Evolutionary conservation across 2,329 filamentous ascomycete species (phyloP).

Genomic region (Stenocarpella maydis): DNA sequence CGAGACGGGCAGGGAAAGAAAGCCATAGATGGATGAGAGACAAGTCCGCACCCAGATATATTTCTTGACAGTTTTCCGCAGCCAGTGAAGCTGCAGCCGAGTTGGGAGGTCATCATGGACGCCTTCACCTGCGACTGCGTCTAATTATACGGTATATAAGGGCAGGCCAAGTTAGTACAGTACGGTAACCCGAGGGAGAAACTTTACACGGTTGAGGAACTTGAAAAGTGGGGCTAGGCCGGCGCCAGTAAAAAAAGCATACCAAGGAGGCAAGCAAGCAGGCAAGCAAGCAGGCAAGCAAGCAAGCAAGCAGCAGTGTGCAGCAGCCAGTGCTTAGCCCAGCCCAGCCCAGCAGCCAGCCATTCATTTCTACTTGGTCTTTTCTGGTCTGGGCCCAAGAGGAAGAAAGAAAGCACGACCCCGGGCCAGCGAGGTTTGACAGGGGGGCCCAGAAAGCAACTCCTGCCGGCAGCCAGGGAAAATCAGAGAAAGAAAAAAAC

Average conservation of each 20-base stretch:
- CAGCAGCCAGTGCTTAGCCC: neutral
- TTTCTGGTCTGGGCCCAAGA: constrained; percentile 13
- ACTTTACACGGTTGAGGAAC: constrained; percentile 26
- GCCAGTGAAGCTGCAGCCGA: neutral
- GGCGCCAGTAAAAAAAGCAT: constrained; percentile 24
- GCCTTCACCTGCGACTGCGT: neutral
- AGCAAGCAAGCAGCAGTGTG: neutral
- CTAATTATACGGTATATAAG: too few species aligned
- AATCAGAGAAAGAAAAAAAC: constrained; percentile 16
- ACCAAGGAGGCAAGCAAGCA: constrained; percentile 15
- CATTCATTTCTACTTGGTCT: neutral
- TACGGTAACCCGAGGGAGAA: constrained; percentile 3
- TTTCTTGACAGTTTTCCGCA: too few species aligned
- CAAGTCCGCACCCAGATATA: too few species aligned
- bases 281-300: too few species aligned
- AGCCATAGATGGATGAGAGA: neutral
- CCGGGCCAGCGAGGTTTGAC: neutral
- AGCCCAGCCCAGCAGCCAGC: too few species aligned
- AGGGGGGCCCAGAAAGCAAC: constrained; percentile 1
- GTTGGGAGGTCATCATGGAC: neutral
- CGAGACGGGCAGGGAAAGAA: neutral
- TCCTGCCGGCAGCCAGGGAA: neutral
- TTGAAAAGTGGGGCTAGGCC: constrained; percentile 24
- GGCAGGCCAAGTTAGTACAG: neutral
- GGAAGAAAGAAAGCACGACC: constrained; percentile 34